A percentile compares a stretch with the other conserved stretches of the same genome.
Conservation (phyloP, 2,329 filamentous ascomycete species). For the Aureobasidium musti region DNA sequence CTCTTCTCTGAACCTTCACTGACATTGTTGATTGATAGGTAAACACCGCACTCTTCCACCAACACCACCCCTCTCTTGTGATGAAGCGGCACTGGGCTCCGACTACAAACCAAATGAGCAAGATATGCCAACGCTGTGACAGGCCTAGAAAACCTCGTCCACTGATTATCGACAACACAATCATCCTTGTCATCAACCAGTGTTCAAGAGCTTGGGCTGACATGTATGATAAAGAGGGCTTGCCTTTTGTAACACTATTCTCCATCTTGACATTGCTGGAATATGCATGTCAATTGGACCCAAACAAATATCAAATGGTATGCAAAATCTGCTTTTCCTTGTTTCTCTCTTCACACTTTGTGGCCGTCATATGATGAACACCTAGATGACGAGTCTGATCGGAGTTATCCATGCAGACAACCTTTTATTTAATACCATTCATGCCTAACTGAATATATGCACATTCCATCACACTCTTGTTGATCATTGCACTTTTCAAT, state of each 20-base stretch:
- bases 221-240: constrained; percentile 20
- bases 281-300: neutral
- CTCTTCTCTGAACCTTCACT: constrained; percentile 12
- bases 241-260: constrained; percentile 12
- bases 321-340: constrained; percentile 27
- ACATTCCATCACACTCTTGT: constrained; percentile 26
- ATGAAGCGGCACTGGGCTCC: constrained; percentile 37
- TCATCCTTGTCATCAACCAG: constrained; percentile 10
- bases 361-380: constrained; percentile 39
- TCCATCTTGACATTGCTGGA: neutral
- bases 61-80: constrained; percentile 26
- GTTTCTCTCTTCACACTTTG: constrained; percentile 26
- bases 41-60: neutral
- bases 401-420: constrained; percentile 45
- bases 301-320: constrained; percentile 26
- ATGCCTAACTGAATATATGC: constrained; percentile 35
- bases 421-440: constrained; percentile 43
- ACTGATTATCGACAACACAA: constrained; percentile 38
- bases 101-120: constrained; percentile 32
- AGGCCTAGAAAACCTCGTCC: constrained; percentile 51
- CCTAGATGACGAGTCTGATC: constrained; percentile 47
- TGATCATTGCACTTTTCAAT: constrained; percentile 30
- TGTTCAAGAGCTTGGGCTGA: constrained; percentile 25
- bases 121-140: constrained; percentile 41
- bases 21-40: constrained; percentile 30